phyloP scores from a whole-genome alignment of 2,329 filamentous ascomycete genomes.

The Cercospora berteroae region DNA sequence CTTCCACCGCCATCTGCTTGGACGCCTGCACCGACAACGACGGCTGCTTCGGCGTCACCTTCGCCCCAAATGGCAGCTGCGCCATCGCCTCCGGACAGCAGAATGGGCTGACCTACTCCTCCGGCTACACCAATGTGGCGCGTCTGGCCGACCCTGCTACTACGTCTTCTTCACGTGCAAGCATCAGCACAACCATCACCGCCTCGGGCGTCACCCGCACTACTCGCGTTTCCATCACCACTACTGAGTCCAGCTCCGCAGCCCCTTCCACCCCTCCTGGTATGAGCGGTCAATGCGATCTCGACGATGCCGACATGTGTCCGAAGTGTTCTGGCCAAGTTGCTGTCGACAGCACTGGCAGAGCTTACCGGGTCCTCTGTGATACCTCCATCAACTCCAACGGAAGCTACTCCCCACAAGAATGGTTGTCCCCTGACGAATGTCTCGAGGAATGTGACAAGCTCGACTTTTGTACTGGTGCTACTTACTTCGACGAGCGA shows the following conservation, averaged over 20 bases:
- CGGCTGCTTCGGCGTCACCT: conserved; percentile 29
- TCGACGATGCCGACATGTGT: conserved; percentile 24
- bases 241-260: conserved; percentile 1
- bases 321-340: conserved; percentile 27
- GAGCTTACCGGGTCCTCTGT: conserved; percentile 22
- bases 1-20: conserved; percentile 22
- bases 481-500: conserved; percentile 26
- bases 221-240: conserved; percentile 4
- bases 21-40: conserved; percentile 29
- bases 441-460: conserved; percentile 27
- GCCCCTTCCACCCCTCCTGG: conserved; percentile 1
- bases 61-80: conserved; percentile 28
- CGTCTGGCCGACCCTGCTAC: conserved; percentile 6
- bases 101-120: conserved; percentile 13
- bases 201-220: conserved; percentile 1
- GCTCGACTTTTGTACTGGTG: conserved; percentile 27
- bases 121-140: conserved; percentile 19
- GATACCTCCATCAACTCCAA: conserved; percentile 20
- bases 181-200: conserved; percentile 11
- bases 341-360: conserved; percentile 16
- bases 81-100: conserved; percentile 18
- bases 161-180: conserved; percentile 16
- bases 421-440: conserved; percentile 23
- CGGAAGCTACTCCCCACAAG: conserved; percentile 25
- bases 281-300: conserved; percentile 13